Percentiles rank a stretch among this genome's conserved stretches.
Evolutionary conservation across 768 basidiomycete species (phyloP).

Genomic region (Paxillus rubicundulus): DNA sequence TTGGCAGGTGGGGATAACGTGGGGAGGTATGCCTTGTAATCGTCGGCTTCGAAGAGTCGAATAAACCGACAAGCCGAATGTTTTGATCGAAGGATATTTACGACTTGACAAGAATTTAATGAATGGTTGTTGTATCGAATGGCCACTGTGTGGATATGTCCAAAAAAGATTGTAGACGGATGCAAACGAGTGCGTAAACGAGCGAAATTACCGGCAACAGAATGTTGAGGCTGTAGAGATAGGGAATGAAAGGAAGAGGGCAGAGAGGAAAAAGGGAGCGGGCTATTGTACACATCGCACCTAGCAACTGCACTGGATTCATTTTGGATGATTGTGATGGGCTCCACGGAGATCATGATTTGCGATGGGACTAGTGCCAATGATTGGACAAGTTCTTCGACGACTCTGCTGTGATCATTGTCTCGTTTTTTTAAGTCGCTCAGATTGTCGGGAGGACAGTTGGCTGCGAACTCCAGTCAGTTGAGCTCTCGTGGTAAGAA

Average conservation of each 20-base stretch:
- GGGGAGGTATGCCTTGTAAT: neutral
- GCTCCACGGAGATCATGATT: neutral
- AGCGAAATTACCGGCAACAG: neutral
- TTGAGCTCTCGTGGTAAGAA: neutral
- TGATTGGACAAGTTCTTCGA: too few relatives aligned
- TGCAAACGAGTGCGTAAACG: neutral
- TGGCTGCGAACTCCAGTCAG: too few relatives aligned
- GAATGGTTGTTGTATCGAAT: neutral
- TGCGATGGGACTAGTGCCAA: neutral
- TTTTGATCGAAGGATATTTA: neutral
- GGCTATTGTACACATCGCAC: neutral
- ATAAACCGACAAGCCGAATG: neutral
- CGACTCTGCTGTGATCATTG: neutral
- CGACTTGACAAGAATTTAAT: neutral
- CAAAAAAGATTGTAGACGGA: neutral
- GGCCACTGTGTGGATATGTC: neutral
- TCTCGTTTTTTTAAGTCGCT: neutral
- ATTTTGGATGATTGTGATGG: neutral
- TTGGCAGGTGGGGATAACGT: neutral
- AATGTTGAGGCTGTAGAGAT: neutral
- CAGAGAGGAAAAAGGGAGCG: neutral
- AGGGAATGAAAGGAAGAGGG: neutral
- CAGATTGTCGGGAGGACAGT: neutral
- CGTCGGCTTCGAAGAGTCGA: neutral
- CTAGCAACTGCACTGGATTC: neutral